These are phyloP conservation scores for Ramularia collo-cygni DNA, from an alignment of 2,329 filamentous ascomycete species.

Conservation along the genomic window DNA sequence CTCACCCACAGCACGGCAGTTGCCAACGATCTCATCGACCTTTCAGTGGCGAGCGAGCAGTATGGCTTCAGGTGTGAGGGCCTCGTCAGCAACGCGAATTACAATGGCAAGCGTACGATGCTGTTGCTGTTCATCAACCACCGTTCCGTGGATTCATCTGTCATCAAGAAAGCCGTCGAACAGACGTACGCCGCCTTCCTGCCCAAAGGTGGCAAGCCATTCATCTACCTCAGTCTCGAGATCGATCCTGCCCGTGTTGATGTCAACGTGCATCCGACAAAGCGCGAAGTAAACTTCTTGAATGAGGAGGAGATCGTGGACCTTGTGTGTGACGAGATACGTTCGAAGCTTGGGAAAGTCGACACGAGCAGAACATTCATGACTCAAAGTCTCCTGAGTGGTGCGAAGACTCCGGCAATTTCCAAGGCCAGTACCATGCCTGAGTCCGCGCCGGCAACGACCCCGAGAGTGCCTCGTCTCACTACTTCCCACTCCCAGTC, in stretches of 20 bases:
- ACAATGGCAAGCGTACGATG: slow-evolving; percentile 82
- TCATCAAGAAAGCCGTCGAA: slow-evolving; percentile 83
- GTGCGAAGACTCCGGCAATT: slow-evolving; percentile 44
- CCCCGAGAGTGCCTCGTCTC: slow-evolving; percentile 15
- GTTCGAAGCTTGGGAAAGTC: slow-evolving; percentile 71
- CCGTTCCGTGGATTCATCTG: slow-evolving; percentile 80
- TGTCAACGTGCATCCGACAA: slow-evolving; percentile 96
- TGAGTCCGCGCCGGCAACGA: slow-evolving; percentile 25
- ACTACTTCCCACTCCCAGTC: slow-evolving; percentile 32
- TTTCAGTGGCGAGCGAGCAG: slow-evolving; percentile 63
- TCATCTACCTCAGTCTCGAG: slow-evolving; percentile 83
- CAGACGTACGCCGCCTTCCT: slow-evolving; percentile 82
- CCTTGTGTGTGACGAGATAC: slow-evolving; percentile 72
- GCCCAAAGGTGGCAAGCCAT: slow-evolving; percentile 90
- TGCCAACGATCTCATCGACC: slow-evolving; percentile 79
- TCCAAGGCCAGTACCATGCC: slow-evolving; percentile 33
- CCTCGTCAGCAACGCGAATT: slow-evolving; percentile 86
- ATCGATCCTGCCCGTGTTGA: slow-evolving; percentile 90
- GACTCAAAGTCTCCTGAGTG: slow-evolving; percentile 82
- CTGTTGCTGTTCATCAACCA: slow-evolving; percentile 95
- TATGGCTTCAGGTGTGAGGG: slow-evolving; percentile 81
- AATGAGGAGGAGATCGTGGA: slow-evolving; percentile 97
- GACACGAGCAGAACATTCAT: slow-evolving; percentile 92
- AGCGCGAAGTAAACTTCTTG: slow-evolving; percentile 91
- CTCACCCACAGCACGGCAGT: slow-evolving; percentile 80